Percentiles rank a stretch among this genome's conserved stretches.
These are phyloP conservation scores for Diplodia mutila DNA, from an alignment of 2,329 filamentous ascomycete species.

Conservation along the genomic window DNA sequence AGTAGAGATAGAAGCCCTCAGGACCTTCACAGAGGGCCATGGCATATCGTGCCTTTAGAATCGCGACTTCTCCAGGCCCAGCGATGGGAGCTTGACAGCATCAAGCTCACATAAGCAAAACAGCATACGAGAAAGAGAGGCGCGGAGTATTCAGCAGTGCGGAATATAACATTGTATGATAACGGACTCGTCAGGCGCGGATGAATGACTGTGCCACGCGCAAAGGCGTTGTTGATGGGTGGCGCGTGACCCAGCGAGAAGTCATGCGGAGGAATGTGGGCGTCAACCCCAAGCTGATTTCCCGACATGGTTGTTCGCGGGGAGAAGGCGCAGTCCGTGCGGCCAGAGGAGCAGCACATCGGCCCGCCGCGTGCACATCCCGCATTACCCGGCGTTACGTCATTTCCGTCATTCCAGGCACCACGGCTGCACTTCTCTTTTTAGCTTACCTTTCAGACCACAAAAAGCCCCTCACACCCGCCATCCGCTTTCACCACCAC, in stretches of 20 bases:
- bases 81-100: not conserved
- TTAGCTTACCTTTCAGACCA: not conserved
- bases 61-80: not conserved
- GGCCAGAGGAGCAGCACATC: not conserved
- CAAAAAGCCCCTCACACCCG: not conserved
- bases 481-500: not conserved
- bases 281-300: not conserved
- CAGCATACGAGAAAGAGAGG: not conserved
- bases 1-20: not conserved
- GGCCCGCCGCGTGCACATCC: not conserved
- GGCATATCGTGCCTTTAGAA: not conserved
- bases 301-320: not conserved
- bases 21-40: not conserved
- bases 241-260: not conserved
- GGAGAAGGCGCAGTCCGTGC: not conserved
- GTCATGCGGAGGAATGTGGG: not conserved
- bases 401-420: not conserved
- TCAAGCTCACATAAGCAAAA: not conserved
- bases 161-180: not conserved
- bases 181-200: not conserved
- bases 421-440: not conserved
- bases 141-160: not conserved
- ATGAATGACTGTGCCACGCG: not conserved
- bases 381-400: constrained; percentile 15
- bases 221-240: not conserved